Percentiles rank a stretch among this genome's conserved stretches.
Evolutionary conservation across 1,284 basidiomycete genomes (phyloP).

Genomic region (Cryptococcus sp.): DNA sequence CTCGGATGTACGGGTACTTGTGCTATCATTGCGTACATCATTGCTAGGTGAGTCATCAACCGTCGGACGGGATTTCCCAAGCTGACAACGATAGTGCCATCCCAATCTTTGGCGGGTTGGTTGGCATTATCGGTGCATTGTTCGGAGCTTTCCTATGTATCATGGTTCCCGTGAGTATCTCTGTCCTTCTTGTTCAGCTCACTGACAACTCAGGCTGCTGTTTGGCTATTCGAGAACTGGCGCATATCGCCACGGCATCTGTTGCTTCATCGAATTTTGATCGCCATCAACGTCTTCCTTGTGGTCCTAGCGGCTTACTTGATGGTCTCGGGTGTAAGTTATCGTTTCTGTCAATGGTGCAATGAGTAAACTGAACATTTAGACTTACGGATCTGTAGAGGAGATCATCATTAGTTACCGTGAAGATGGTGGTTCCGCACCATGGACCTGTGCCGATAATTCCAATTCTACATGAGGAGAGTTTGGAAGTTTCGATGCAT

Average conservation of each 20-base stretch:
- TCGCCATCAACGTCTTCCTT: slow-evolving; percentile 23
- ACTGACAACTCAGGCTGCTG: slow-evolving; percentile 6
- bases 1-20: slow-evolving; percentile 15
- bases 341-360: too few species aligned
- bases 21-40: slow-evolving; percentile 54
- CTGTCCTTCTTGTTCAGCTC: not conserved
- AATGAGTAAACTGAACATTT: too few species aligned
- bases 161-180: not conserved
- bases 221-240: slow-evolving; percentile 29
- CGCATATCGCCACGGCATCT: too few species aligned
- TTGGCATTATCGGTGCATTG: slow-evolving; percentile 22
- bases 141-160: slow-evolving; percentile 21
- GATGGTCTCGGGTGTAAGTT: slow-evolving; percentile 31
- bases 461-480: slow-evolving; percentile 14
- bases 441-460: slow-evolving; percentile 46
- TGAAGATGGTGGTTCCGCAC: slow-evolving; percentile 31
- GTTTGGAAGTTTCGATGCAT: too few species aligned
- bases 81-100: slow-evolving; percentile 12
- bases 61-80: too few species aligned
- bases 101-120: slow-evolving; percentile 26
- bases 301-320: slow-evolving; percentile 39
- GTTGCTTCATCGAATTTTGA: slow-evolving; percentile 13
- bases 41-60: slow-evolving; percentile 52
- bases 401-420: slow-evolving; percentile 41
- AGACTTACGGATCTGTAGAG: slow-evolving; percentile 37